Evolutionary conservation across 371 early-diverging fungal species (phyloP).

Genomic region (Mucor plumbeus): DNA sequence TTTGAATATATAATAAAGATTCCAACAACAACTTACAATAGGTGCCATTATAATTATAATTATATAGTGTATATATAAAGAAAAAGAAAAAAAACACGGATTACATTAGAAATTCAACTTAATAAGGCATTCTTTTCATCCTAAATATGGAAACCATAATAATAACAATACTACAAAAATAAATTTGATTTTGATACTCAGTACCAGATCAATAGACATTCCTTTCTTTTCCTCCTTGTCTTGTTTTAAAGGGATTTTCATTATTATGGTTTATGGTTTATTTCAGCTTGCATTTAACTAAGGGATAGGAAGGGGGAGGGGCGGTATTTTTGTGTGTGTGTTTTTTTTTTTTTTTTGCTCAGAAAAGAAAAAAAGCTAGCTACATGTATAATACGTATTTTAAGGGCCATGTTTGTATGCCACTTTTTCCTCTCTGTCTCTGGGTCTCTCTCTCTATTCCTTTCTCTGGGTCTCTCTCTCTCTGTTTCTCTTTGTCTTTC

Average conservation of each 20-base stretch:
- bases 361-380: neutral
- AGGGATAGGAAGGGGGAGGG: neutral
- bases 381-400: constrained; percentile 2
- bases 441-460: neutral
- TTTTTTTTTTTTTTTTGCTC: too few relatives aligned
- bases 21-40: constrained; percentile 18
- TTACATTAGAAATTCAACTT: constrained; percentile 3
- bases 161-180: constrained; percentile 2
- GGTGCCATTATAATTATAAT: constrained; percentile 23
- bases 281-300: neutral
- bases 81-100: constrained; percentile 1
- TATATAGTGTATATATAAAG: neutral
- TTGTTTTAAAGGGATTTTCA: constrained; percentile 1
- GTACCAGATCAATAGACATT: constrained; percentile 3
- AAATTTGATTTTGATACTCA: too few relatives aligned
- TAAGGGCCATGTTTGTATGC: constrained; percentile 28
- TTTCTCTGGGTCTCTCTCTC: too few relatives aligned
- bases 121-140: neutral
- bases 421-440: constrained; percentile 3
- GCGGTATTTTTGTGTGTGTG: neutral
- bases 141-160: constrained; percentile 8
- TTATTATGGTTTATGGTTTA: neutral
- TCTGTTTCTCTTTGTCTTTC: neutral
- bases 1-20: neutral
- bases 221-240: neutral